These are phyloP conservation scores for Globisporangium takayamanum DNA, from an alignment of 352 stramenopile species.

Conservation along the genomic window DNA sequence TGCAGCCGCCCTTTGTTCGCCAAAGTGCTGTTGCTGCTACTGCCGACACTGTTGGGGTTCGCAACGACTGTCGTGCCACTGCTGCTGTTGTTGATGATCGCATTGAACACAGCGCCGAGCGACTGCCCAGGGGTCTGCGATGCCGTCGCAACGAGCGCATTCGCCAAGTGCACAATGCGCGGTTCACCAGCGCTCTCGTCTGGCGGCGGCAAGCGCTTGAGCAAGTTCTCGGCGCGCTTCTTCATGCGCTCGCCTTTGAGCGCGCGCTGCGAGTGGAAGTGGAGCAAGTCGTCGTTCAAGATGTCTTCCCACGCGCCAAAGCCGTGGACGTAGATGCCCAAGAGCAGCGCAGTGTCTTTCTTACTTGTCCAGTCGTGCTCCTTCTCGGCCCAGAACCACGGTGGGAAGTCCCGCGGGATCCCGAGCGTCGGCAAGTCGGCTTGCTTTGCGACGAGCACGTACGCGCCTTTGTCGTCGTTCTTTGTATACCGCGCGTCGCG, in stretches of 20 bases:
- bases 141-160: constrained; percentile 20
- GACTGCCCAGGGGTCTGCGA: constrained; percentile 43
- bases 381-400: constrained; percentile 75
- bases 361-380: constrained; percentile 74
- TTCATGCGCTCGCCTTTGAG: constrained; percentile 81
- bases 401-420: constrained; percentile 53
- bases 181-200: constrained; percentile 44
- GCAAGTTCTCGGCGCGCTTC: constrained; percentile 76
- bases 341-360: constrained; percentile 73
- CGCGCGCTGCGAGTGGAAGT: constrained; percentile 73
- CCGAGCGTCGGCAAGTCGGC: constrained; percentile 59
- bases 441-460: constrained; percentile 67
- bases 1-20: constrained; percentile 47
- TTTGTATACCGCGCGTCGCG: constrained; percentile 34
- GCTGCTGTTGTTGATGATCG: constrained; percentile 55
- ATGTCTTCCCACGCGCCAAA: constrained; percentile 87
- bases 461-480: constrained; percentile 48
- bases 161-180: constrained; percentile 51
- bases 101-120: constrained; percentile 61
- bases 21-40: constrained; percentile 24
- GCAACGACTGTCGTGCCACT: neutral
- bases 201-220: constrained; percentile 66
- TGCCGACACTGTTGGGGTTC: constrained; percentile 23
- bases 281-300: constrained; percentile 70
- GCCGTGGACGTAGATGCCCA: constrained; percentile 81